phyloP scores from a whole-genome alignment of 2,329 filamentous ascomycete genomes.

The Exophiala bonariae region DNA sequence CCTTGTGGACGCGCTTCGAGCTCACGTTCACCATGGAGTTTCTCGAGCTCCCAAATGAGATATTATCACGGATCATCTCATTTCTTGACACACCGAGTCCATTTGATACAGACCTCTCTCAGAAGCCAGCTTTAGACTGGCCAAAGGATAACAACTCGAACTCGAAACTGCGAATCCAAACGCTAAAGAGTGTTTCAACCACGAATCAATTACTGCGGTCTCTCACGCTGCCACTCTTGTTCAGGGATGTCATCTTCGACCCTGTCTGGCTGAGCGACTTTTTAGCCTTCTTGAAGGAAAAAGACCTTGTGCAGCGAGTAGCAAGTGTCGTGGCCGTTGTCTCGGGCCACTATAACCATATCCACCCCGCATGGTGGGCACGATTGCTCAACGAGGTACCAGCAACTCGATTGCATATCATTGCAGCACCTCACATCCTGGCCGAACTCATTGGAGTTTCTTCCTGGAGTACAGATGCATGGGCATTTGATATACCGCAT shows the following conservation, averaged over 20 bases:
- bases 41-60: constrained; percentile 58
- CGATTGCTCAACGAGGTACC: constrained; percentile 53
- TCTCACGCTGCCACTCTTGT: constrained; percentile 56
- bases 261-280: constrained; percentile 36
- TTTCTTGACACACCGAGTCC: constrained; percentile 46
- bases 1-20: background rate
- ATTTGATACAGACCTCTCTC: constrained; percentile 44
- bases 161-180: background rate
- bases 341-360: constrained; percentile 43
- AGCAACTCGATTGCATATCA: constrained; percentile 54
- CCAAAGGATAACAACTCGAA: constrained; percentile 25
- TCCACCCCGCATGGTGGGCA: constrained; percentile 53
- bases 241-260: constrained; percentile 52
- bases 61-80: constrained; percentile 59
- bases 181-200: constrained; percentile 57
- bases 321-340: constrained; percentile 47
- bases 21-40: constrained; percentile 7
- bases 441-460: constrained; percentile 60
- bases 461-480: constrained; percentile 59
- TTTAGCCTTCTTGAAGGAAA: constrained; percentile 38
- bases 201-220: constrained; percentile 57
- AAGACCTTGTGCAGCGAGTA: constrained; percentile 40
- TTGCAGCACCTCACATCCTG: constrained; percentile 64
- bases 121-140: constrained; percentile 51
- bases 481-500: constrained; percentile 64